A percentile compares a stretch with the other conserved stretches of the same genome.
Conservation (phyloP, 192 early-diverging fungal species). For the Coemansia sp. region DNA sequence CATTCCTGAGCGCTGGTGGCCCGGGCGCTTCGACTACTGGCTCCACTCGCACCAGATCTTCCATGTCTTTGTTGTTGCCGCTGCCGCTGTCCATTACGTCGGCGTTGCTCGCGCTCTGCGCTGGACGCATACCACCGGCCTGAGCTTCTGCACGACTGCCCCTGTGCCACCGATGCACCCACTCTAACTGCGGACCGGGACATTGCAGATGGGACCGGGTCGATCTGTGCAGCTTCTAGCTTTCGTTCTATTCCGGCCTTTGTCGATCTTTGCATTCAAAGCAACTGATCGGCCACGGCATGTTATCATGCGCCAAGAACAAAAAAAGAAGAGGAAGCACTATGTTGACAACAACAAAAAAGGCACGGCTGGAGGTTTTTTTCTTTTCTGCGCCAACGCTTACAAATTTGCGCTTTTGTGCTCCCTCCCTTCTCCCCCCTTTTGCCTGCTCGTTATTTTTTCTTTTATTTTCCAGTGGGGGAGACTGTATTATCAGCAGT, state of each 20-base stretch:
- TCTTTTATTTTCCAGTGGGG: too few relatives aligned
- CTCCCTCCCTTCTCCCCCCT: too few relatives aligned
- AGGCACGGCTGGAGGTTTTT: not conserved
- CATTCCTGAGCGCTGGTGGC: constrained; percentile 85
- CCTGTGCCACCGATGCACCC: not conserved
- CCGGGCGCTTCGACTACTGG: constrained; percentile 82
- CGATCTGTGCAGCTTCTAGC: too few relatives aligned
- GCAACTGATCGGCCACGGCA: not conserved
- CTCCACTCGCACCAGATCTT: constrained; percentile 92
- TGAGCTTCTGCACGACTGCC: constrained; percentile 21
- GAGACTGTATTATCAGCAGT: too few relatives aligned
- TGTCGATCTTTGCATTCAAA: not conserved
- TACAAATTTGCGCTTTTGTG: not conserved
- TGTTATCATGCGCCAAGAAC: not conserved
- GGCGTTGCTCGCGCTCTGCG: constrained; percentile 65
- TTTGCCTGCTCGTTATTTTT: too few relatives aligned
- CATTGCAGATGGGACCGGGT: too few relatives aligned
- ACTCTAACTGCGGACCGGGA: not conserved
- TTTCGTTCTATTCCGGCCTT: too few relatives aligned
- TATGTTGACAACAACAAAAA: not conserved
- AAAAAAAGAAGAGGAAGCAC: not conserved
- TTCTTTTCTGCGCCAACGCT: too few relatives aligned
- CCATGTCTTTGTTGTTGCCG: constrained; percentile 80
- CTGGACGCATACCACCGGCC: constrained; percentile 48
- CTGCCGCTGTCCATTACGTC: constrained; percentile 70